Base-by-base conservation (phyloP, 768 basidiomycete genomes). In the Gyrodon lividus region DNA sequence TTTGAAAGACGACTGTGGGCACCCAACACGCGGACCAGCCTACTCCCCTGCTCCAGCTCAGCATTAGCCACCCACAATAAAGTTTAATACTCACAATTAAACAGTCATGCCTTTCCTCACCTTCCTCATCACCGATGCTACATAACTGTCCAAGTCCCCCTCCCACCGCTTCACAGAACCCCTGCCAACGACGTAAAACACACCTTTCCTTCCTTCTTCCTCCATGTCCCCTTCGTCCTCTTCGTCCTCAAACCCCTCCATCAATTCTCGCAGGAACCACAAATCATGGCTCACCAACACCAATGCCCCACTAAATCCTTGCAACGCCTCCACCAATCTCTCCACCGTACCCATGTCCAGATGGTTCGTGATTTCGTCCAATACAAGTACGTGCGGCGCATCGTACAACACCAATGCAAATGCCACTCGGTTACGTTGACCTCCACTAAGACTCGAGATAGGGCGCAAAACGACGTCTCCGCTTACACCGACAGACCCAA, bases 311-410 rank as follows among this genome's bases (percentile, higher is more conserved):
- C 65, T 67, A 57, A 75, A 87, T 13, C 62, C 65, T 43, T 72
- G 72, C 37, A 87, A 69, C 7, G 80, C 77, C 19, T 71, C 68
- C 0, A 80, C 77, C 2, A 88, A 67, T 0, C 79, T 80, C 51
- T 75, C 66, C 28, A 86, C 80, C 3, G 83, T 86, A 22, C 77
- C 75, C 37, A 75, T 72, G 63, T 88, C 86, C 38, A 88, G 66
- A 67, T 88, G 86, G n/a, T 85, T 75, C 12, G 86, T 84, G 5
- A 84, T 79, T 62, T 88, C 86, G 56, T 81, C 79, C 20, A 81
- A 66, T 6, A 80, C 65, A 28, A 84, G 69, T 5, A 84, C 71
- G 54, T 81, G 76, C 5, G 85, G 84, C 3, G 77, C 62, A 19
- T 58, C 51, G 57, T 76, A 83, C 20, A 84, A 72, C 17, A 86